Conservation (phyloP, 306 rosid species). For the Purshia tridentata region DNA sequence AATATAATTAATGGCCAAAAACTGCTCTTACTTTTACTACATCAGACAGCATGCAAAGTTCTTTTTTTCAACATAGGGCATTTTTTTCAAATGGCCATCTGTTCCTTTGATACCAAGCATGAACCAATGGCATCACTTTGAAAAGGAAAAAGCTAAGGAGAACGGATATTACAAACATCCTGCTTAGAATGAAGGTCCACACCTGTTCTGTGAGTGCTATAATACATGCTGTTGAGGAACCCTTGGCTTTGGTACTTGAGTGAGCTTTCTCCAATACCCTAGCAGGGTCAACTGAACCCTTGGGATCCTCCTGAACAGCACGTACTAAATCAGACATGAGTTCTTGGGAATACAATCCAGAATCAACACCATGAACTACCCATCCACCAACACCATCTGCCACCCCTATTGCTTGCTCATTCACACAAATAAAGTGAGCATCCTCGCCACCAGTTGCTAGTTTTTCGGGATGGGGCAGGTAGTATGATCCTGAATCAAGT, state of each 20-base stretch:
- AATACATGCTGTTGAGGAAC: slow-evolving; percentile 98
- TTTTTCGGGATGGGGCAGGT: slow-evolving; percentile 95
- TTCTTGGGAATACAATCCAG: slow-evolving; percentile 87
- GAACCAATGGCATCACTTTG: background rate
- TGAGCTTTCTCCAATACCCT: slow-evolving; percentile 96
- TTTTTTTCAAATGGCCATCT: background rate
- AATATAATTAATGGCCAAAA: background rate
- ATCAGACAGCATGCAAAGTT: background rate
- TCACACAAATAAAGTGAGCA: slow-evolving; percentile 91
- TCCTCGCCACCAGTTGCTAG: slow-evolving; percentile 99
- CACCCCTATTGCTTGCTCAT: slow-evolving; percentile 94
- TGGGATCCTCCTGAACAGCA: slow-evolving; percentile 90
- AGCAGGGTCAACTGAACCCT: slow-evolving; percentile 89
- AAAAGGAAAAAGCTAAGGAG: background rate
- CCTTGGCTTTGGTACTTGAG: slow-evolving; percentile 80
- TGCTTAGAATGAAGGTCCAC: slow-evolving; percentile 1
- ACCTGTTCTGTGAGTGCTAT: slow-evolving; percentile 92
- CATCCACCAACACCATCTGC: slow-evolving; percentile 99
- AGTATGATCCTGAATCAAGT: slow-evolving; percentile 85
- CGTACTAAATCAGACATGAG: slow-evolving; percentile 87
- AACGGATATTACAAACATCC: background rate
- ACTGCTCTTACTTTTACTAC: background rate
- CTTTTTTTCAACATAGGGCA: background rate
- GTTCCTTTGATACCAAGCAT: background rate
- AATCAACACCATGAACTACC: slow-evolving; percentile 87